phyloP scores from a whole-genome alignment of 768 basidiomycete genomes.

The Candolleomyces efflorescens region DNA sequence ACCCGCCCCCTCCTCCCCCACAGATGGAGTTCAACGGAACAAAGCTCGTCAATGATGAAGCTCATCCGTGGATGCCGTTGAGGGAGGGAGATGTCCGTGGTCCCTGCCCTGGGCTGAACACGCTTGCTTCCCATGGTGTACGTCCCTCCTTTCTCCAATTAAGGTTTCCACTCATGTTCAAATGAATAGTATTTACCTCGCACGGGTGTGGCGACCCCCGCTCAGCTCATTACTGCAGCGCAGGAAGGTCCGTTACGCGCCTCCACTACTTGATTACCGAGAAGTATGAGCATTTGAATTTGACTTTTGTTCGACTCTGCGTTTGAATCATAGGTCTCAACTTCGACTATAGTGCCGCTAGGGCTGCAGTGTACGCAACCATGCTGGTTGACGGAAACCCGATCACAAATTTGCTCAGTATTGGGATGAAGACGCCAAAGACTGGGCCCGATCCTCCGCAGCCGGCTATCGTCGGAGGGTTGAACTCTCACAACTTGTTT shows the following conservation, averaged over 20 bases:
- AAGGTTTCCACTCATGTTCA: background rate
- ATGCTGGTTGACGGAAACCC: conserved; percentile 16
- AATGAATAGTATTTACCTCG: conserved; percentile 11
- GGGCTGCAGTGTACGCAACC: conserved; percentile 11
- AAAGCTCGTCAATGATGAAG: conserved; percentile 10
- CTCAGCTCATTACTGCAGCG: conserved; percentile 11
- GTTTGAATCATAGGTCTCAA: conserved; percentile 12
- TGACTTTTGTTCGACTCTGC: no score
- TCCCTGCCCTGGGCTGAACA: conserved; percentile 19
- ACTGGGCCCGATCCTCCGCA: conserved; percentile 14
- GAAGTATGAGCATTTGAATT: background rate
- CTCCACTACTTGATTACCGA: no score
- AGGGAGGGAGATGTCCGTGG: conserved; percentile 13
- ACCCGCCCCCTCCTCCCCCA: conserved; percentile 8
- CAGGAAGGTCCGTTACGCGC: conserved; percentile 15
- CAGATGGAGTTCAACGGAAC: conserved; percentile 8
- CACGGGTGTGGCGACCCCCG: conserved; percentile 11
- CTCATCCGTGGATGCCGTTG: conserved; percentile 15
- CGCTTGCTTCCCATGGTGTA: conserved; percentile 18
- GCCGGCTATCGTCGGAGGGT: conserved; percentile 15
- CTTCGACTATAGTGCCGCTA: conserved; percentile 12
- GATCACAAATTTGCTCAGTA: conserved; percentile 15
- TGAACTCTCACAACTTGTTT: conserved; percentile 14
- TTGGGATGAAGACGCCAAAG: conserved; percentile 14
- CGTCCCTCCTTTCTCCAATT: background rate